Percentiles rank a stretch among this genome's conserved stretches.
phyloP scores from a whole-genome alignment of 495 filamentous ascomycete species.

The Penicillium salamii region DNA sequence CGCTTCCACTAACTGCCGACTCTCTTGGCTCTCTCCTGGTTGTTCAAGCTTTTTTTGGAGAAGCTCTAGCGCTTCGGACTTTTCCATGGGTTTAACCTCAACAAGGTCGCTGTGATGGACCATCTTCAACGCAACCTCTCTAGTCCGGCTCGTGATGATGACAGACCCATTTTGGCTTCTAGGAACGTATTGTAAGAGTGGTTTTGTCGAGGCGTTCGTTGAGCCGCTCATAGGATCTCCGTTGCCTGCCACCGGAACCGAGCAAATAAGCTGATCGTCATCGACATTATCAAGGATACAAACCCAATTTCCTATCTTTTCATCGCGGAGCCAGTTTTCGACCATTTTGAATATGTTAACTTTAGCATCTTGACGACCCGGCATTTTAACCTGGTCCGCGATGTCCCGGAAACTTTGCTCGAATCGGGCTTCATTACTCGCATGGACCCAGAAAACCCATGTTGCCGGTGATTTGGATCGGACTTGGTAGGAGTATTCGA shows the following conservation, averaged over 20 bases:
- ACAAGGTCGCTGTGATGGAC: conserved; percentile 35
- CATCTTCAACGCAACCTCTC: conserved; percentile 17
- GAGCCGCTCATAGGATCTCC: conserved; percentile 18
- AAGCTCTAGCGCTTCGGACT: conserved; percentile 30
- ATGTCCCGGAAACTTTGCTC: conserved; percentile 39
- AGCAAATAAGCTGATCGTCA: conserved; percentile 23
- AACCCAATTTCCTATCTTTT: conserved; percentile 19
- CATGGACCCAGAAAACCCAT: conserved; percentile 52
- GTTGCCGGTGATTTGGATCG: conserved; percentile 34
- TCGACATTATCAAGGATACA: conserved; percentile 13
- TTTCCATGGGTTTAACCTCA: conserved; percentile 32
- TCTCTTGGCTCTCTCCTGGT: conserved; percentile 4
- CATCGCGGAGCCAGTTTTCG: conserved; percentile 34
- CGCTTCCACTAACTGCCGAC: conserved; percentile 25
- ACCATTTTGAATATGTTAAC: conserved; percentile 41
- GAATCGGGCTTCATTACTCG: conserved; percentile 36
- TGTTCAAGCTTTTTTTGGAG: conserved; percentile 36
- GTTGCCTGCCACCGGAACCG: neutral
- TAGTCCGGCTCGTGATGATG: conserved; percentile 36
- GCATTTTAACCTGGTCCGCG: conserved; percentile 33
- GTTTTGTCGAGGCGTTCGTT: neutral
- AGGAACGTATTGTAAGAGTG: neutral
- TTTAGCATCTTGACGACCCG: conserved; percentile 30
- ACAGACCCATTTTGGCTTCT: conserved; percentile 1
- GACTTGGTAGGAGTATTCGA: conserved; percentile 35